Evolutionary conservation across 306 rosid species (phyloP).

Genomic region (Cercis canadensis): DNA sequence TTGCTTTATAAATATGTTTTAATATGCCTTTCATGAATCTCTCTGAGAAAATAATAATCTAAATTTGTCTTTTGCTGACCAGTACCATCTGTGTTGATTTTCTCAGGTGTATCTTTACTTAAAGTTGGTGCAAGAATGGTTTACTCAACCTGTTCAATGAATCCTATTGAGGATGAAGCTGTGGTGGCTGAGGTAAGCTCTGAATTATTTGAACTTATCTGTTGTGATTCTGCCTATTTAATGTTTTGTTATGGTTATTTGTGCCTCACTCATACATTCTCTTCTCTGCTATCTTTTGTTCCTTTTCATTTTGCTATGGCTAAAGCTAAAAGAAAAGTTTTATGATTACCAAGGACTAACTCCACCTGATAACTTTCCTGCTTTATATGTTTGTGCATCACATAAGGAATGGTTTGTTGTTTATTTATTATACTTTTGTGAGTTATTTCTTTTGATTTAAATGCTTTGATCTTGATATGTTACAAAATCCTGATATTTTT

Average conservation of each 20-base stretch:
- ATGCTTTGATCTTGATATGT: no score
- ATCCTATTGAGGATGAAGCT: slow-evolving; percentile 98
- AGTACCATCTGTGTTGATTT: slow-evolving; percentile 21
- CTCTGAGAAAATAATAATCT: slow-evolving; percentile 3
- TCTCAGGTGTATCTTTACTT: slow-evolving; percentile 80
- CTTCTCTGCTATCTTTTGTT: no score
- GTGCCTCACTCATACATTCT: no score
- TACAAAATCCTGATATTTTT: background rate
- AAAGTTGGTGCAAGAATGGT: slow-evolving; percentile 98
- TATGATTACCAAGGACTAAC: no score
- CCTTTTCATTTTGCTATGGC: no score
- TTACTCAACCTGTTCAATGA: slow-evolving; percentile 97
- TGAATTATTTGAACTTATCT: slow-evolving; percentile 29
- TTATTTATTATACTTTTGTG: no score
- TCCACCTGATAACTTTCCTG: background rate
- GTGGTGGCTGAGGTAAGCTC: slow-evolving; percentile 89
- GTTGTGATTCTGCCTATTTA: slow-evolving; percentile 6
- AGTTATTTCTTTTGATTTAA: no score
- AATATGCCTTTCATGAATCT: slow-evolving; percentile 6
- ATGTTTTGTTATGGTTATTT: slow-evolving; percentile 2
- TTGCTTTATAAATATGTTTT: slow-evolving; percentile 27
- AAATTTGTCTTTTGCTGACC: background rate
- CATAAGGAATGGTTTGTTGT: no score
- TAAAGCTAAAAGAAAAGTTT: no score
- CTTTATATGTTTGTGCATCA: no score